Base-by-base conservation (phyloP, 257 asterid genomes). In the Lantana camara region DNA sequence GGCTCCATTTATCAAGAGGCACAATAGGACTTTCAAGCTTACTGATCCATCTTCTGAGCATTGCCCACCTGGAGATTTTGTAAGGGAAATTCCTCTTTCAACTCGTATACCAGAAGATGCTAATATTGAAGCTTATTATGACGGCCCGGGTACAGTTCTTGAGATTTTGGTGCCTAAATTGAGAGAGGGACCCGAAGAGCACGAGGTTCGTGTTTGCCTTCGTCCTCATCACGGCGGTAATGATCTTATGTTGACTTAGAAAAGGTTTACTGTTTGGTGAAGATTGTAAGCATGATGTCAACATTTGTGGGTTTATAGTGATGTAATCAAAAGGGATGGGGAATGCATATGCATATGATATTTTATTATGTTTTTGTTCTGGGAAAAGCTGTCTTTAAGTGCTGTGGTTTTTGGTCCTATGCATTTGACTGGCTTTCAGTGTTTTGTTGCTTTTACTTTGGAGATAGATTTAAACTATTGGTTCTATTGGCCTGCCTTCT, bases 21-120 rank as follows among this genome's bases (percentile, higher is more conserved):
- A 70, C 34, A 73, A 78, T 58, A 41, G 87, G 60, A 78, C 82
- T 1, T 78, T 82, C 64, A 75, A 73, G 78, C 84, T 81, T 7
- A 51, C 76, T 0, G 87, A 81, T 67, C 24, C 46, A 0, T 75
- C 69, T 0, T 46, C 87, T 0, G 87, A 81, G 68, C 87, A 81
- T 51, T 81, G 84, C 77, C 87, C 84, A 1, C 78, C 76, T 0
- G 84, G 84, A 9, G 87, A 82, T 29, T 82, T 82, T 20, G 74
- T 78, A 2, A 23, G 84, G 29, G 87, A 82, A 58, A 78, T 81
- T 50, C 78, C 82, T 3, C 78, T 78, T 1, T 66, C 78, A 2
- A 78, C 75, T 1, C 76, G 87, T 3, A 81, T 81, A 29, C 84
- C 87, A 1, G 84, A 81, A 60, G 80, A 78, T 63, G 87, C 84